Evolutionary conservation across 257 asterid species (phyloP).

Genomic region (Solanum phureja): DNA sequence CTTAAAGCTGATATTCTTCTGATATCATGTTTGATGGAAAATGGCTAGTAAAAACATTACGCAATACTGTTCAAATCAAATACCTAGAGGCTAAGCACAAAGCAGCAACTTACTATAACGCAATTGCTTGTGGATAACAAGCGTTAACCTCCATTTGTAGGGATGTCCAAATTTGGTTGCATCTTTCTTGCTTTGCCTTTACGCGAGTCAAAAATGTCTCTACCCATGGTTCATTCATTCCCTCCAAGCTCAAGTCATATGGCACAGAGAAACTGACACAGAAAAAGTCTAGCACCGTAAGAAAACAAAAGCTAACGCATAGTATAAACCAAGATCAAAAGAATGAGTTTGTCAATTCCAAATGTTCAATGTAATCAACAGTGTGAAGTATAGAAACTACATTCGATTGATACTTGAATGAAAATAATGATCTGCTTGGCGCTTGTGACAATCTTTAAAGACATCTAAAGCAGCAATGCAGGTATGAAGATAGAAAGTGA

Average conservation of each 20-base stretch:
- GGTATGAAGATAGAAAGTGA: neutral
- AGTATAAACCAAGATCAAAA: neutral
- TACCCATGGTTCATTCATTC: conserved; percentile 68
- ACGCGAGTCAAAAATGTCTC: conserved; percentile 39
- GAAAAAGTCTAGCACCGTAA: neutral
- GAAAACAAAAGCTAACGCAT: neutral
- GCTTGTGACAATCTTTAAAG: neutral
- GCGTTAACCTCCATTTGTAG: conserved; percentile 58
- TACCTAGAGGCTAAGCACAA: neutral
- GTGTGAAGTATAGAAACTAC: neutral
- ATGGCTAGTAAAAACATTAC: neutral
- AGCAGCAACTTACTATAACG: conserved; percentile 21
- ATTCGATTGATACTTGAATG: neutral
- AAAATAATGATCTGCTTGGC: neutral
- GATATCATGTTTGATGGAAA: neutral
- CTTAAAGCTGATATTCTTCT: neutral
- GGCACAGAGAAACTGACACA: conserved; percentile 69
- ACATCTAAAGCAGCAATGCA: neutral
- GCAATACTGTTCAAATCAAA: neutral
- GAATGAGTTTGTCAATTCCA: neutral
- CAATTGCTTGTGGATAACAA: conserved; percentile 71
- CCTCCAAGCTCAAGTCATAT: conserved; percentile 56
- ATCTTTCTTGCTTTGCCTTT: conserved; percentile 27
- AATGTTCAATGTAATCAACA: neutral
- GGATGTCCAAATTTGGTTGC: conserved; percentile 62